Base-by-base conservation (phyloP, 768 basidiomycete genomes). In the Hygrophoropsis aurantiaca region DNA sequence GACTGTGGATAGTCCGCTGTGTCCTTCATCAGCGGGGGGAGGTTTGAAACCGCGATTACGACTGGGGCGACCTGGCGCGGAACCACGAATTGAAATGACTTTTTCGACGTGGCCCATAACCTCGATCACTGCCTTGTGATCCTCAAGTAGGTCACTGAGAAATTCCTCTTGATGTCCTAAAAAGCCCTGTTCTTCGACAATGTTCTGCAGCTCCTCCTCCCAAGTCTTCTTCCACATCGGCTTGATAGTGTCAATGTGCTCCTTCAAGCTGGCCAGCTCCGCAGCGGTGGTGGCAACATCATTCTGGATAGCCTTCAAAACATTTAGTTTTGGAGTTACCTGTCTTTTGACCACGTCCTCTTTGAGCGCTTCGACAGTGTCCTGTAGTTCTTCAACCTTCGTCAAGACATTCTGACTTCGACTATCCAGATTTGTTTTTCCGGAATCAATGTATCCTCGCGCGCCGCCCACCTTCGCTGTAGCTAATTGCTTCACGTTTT, bases 211-310 rank as follows among this genome's bases (percentile, higher is more conserved):
- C 70, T 99, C 95, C 61, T 91, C 85, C 59, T 90, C 89, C 95
- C 95, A 99, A 16, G 94, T 97, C 78, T 94, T 93, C 75, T 94
- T 90, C 95, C 95, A 99, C 80, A 90, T 91, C 35, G 95, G 93
- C 59, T 88, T 92, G 59, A 94, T 80, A 10, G 90, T 87, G 56
- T 84, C 80, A 55, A 97, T 88, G 65, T 95, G 91, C 56, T 85
- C 82, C 58, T 81, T 81, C 48, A 98, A 72, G 58, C 81, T 85
- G 51, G 83, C 77, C 36, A 97, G 75, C 68, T 94, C 87, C 9
- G 69, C 65, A 15, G 81, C 76, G 21, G 85, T 78, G 18, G 77
- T 67, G 23, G 77, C 74, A 47, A 97, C 77, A 54, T 92, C 87
- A 52, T 80, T 81, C 61, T 81, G 79, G 64, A 94, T 80, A 30